Percentiles rank a stretch among this genome's conserved stretches.
These are phyloP conservation scores for Barnettozyma populi DNA, from an alignment of 805 yeast species.

Conservation along the genomic window DNA sequence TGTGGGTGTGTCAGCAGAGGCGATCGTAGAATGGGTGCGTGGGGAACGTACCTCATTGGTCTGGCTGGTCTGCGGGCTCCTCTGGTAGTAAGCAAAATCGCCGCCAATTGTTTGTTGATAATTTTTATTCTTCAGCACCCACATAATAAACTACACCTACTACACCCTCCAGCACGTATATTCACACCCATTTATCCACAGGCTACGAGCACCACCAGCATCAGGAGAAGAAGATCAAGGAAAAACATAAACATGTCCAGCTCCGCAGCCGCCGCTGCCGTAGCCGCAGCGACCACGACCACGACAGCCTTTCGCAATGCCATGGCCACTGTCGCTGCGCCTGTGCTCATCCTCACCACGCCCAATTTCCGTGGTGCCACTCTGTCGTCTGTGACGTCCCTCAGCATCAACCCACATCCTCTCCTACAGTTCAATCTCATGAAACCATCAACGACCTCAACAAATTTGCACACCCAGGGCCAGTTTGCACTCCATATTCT, in stretches of 20 bases:
- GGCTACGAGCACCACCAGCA: too few relatives aligned
- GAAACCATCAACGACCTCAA: conserved; percentile 78
- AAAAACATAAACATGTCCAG: too few relatives aligned
- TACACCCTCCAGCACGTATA: too few relatives aligned
- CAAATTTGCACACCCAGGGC: conserved; percentile 49
- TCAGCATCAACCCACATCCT: conserved; percentile 74
- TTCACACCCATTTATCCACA: too few relatives aligned
- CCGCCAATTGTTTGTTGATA: too few relatives aligned
- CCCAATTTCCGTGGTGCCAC: conserved; percentile 68
- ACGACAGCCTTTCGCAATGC: conserved; percentile 27
- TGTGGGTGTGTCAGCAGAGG: conserved; percentile 9
- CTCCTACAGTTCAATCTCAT: conserved; percentile 82
- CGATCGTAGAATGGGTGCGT: conserved; percentile 6
- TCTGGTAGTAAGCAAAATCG: too few relatives aligned
- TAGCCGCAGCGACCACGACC: background rate
- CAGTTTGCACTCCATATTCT: conserved; percentile 72
- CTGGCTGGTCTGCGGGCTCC: too few relatives aligned
- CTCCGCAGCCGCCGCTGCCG: too few relatives aligned
- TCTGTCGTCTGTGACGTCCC: conserved; percentile 77
- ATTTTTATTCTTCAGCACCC: too few relatives aligned
- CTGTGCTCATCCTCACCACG: conserved; percentile 57
- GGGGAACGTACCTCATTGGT: conserved; percentile 11
- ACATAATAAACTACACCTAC: too few relatives aligned
- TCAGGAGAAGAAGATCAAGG: too few relatives aligned
- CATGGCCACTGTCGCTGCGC: conserved; percentile 43